Evolutionary conservation across 1,284 basidiomycete genomes (phyloP), one percentile per base, ranked within the genome.

Genomic region (Golubevia pallescens): DNA sequence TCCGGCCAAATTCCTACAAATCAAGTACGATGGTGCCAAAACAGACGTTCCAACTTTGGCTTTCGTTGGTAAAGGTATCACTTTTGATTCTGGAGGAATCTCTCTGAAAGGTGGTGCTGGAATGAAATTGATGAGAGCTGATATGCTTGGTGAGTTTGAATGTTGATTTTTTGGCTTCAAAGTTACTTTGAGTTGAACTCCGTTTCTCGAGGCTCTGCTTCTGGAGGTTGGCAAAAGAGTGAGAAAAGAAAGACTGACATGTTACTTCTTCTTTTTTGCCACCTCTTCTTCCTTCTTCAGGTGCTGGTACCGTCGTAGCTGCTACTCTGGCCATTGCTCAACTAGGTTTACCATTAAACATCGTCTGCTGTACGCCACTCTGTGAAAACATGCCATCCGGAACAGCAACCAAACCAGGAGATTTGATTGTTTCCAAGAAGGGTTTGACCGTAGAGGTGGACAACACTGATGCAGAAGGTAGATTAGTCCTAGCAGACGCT

Each of bases 341-440:
- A 86, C 89, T 95, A 51, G 88, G 90, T 68, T 86, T 95, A 16
- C 93, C 93, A 3, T 88, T 95, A 86, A 94, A 95, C 81, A 87
- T 93, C 59, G 88, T 93, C 34, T 88, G 90, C 8, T 88, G 90
- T 53, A 90, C 90, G 0, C 92, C 93, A 1, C 87, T 95, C 52
- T 91, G 90, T n/a, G 94, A 96, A 86, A 96, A 95, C 87, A 88
- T 94, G 88, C 93, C 93, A 3, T 91, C 92, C 21, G 92, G 93
- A 0, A 90, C 90, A 66, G 93, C 93, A 6, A 95, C 90, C 66
- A 95, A 95, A 86, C 94, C 93, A 0, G 94, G 93, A 54, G 92
- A 93, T 74, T 88, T 93, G 91, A 92, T 67, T 58, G 89, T 84
- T 19, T 92, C 93, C 4, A 93, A 93, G 90, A 94, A 94, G 80